Evolutionary conservation across 2,329 filamentous ascomycete species (phyloP).

Genomic region (Amylocarpus encephaloides): DNA sequence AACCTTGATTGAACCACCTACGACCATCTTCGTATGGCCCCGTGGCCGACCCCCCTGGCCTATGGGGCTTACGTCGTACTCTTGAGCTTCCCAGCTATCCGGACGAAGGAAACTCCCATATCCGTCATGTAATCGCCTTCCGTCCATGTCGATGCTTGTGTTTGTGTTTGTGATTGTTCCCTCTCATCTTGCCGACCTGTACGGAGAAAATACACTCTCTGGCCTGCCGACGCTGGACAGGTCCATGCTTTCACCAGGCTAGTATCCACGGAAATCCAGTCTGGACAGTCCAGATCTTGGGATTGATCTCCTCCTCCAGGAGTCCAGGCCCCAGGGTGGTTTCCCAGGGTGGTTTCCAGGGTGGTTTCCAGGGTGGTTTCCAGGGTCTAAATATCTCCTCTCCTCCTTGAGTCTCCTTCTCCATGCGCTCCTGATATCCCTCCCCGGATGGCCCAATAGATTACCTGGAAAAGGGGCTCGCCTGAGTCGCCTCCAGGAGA

Average conservation of each 20-base stretch:
- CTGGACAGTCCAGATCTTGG: neutral
- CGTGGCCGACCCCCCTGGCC: neutral
- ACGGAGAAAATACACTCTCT: too few species aligned
- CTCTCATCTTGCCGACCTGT: too few species aligned
- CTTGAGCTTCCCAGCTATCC: neutral
- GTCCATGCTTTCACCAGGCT: too few species aligned
- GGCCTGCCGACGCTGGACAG: too few species aligned
- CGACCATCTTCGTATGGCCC: neutral
- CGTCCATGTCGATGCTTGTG: too few species aligned
- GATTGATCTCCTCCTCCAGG: neutral
- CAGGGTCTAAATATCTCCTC: conserved; percentile 4
- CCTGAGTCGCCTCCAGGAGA: conserved; percentile 1
- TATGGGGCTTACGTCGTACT: neutral
- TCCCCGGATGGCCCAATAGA: conserved; percentile 2
- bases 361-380: neutral
- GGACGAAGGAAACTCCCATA: too few species aligned
- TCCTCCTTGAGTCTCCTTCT: conserved; percentile 7
- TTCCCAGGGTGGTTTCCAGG: neutral
- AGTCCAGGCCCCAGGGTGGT: neutral
- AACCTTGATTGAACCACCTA: neutral
- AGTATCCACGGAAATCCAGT: too few species aligned
- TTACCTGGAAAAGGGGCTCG: neutral
- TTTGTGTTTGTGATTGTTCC: too few species aligned
- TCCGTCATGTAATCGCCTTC: too few species aligned
- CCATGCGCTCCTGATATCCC: conserved; percentile 6